Evolutionary conservation across 768 basidiomycete species (phyloP), one percentile per base, ranked within the genome.

Genomic region (Tulasnella sp.): DNA sequence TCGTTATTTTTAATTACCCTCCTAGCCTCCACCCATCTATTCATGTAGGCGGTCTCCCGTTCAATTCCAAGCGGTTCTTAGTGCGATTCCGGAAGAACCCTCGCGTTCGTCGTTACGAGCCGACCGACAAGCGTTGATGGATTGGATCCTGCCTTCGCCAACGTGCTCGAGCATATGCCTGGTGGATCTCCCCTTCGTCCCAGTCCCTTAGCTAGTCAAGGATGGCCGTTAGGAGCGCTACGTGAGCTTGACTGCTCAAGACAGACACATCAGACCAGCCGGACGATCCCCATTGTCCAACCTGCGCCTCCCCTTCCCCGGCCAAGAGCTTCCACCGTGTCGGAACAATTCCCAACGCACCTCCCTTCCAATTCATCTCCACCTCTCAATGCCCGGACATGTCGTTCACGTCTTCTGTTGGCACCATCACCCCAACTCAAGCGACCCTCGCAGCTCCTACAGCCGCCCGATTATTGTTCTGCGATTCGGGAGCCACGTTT

Each of bases 61-160:
- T 37, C 37, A 37, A 37, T 37, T 37, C 6, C 37, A 37, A 37
- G 37, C 37, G 37, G 37, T 37, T 37, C 37, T 37, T 37, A 37
- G 37, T 37, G 6, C 2, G 37, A 37, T 37, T n/a, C 11, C 34
- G 3, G 75, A 58, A n/a, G 83, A 82, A 76, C 64, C 80, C 14
- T 83, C 82, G 34, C 81, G 11, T 73, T 80, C 48, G 34, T 77
- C 72, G 79, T 46, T 24, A 42, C 24, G 58, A 81, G 81, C 46
- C 79, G 81, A 18, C 88, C 92, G 46, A 90, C 90, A 8, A 94
- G 92, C 83, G 89, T 94, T 5, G 94, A 96, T 79, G 94, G 94
- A 69, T 94, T 96, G 93, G 95, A 96, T 81, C 95, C 96, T 14
- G 95, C 87, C 0, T 96, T 94, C 83, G 94, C 94, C 77, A 94